Evolutionary conservation across 108 stramenopile species (phyloP).

Genomic region (Nitzschia inconspicua): DNA sequence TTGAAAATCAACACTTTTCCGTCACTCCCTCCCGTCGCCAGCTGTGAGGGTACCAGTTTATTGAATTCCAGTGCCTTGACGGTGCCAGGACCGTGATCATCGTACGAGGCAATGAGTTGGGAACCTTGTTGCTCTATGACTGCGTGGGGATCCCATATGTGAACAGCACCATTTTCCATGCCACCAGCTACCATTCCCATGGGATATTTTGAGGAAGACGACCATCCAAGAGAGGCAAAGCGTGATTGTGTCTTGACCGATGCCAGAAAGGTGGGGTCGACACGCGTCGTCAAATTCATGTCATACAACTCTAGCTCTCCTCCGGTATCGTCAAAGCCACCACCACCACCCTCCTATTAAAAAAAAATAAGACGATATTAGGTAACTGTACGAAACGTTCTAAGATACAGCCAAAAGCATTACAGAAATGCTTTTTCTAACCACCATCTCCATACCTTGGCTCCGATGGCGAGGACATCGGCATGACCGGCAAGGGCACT

Average conservation of each 20-base stretch:
- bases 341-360: conserved; percentile 52
- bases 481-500: conserved; percentile 49
- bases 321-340: conserved; percentile 92
- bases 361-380: background rate
- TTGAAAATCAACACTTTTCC: conserved; percentile 69
- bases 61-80: conserved; percentile 87
- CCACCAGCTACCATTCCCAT: conserved; percentile 92
- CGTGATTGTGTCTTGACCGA: conserved; percentile 74
- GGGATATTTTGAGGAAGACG: conserved; percentile 29
- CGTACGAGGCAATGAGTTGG: conserved; percentile 39
- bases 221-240: conserved; percentile 68
- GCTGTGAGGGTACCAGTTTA: conserved; percentile 60
- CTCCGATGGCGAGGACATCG: conserved; percentile 70
- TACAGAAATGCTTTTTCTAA: background rate
- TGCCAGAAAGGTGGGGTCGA: conserved; percentile 50
- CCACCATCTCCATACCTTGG: conserved; percentile 62
- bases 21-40: conserved; percentile 86
- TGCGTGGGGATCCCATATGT: conserved; percentile 84
- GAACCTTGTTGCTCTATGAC: conserved; percentile 33
- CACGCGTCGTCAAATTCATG: conserved; percentile 31
- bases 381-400: background rate
- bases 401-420: background rate
- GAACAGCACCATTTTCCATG: conserved; percentile 92
- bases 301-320: conserved; percentile 90
- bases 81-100: conserved; percentile 46